Conservation (phyloP, 2,329 filamentous ascomycete genomes). For the Grosmannia clavigera region DNA sequence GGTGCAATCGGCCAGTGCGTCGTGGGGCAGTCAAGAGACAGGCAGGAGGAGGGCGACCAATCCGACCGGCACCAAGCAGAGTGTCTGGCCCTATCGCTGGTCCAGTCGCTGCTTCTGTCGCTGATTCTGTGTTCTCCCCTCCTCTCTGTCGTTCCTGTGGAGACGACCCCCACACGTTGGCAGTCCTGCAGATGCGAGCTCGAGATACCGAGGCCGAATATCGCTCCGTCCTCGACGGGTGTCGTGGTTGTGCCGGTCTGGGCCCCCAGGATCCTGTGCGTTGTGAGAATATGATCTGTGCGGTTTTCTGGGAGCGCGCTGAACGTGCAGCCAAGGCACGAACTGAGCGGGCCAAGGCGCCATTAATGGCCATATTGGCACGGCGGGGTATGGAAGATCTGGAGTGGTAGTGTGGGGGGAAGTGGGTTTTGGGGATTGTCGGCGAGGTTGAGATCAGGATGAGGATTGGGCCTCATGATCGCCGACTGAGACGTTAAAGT, state of each 20-base stretch:
- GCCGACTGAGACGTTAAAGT: no score
- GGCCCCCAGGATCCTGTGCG: slow-evolving; percentile 63
- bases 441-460: background rate
- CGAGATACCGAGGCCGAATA: slow-evolving; percentile 50
- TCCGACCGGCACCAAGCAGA: no score
- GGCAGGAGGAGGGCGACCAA: background rate
- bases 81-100: slow-evolving; percentile 7
- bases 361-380: slow-evolving; percentile 22
- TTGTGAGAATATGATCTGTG: slow-evolving; percentile 86
- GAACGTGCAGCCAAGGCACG: slow-evolving; percentile 43
- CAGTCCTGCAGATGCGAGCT: slow-evolving; percentile 50
- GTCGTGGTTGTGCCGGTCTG: slow-evolving; percentile 66
- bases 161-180: slow-evolving; percentile 46
- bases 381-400: slow-evolving; percentile 18
- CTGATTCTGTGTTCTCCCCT: background rate
- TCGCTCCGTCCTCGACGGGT: slow-evolving; percentile 55
- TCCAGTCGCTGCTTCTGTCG: no score
- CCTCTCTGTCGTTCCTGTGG: slow-evolving; percentile 47
- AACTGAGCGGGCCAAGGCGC: slow-evolving; percentile 25
- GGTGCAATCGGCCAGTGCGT: slow-evolving; percentile 52
- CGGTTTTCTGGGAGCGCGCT: slow-evolving; percentile 73
- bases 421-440: background rate
- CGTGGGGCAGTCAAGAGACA: background rate
- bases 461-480: no score
- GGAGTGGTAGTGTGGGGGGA: slow-evolving; percentile 17